Percentiles rank a stretch among this genome's conserved stretches.
Conservation (phyloP, 2,329 filamentous ascomycete genomes). For the Fusarium poae region DNA sequence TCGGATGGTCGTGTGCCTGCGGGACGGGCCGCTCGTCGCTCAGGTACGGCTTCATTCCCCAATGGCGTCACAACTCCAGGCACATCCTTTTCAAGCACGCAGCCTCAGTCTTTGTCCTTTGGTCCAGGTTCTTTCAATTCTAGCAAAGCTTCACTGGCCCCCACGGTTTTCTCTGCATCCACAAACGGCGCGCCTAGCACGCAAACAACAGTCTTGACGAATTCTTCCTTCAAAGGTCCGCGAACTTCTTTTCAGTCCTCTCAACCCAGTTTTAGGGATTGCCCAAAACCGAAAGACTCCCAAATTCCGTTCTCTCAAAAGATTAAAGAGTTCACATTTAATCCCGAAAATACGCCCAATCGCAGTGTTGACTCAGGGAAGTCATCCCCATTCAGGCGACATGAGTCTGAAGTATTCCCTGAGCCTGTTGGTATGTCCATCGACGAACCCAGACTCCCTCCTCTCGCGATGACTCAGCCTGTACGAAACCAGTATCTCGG, state of each 20-base stretch:
- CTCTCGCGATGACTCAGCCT: background rate
- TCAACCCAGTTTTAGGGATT: background rate
- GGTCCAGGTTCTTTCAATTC: conserved; percentile 48
- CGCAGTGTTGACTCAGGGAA: background rate
- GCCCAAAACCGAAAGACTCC: background rate
- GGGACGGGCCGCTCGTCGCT: conserved; percentile 32
- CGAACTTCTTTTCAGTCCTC: conserved; percentile 2
- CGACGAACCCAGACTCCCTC: conserved; percentile 32
- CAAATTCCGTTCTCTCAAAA: conserved; percentile 21
- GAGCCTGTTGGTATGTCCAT: conserved; percentile 23
- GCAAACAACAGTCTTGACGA: conserved; percentile 51
- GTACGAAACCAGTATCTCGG: conserved; percentile 5
- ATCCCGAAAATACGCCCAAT: background rate
- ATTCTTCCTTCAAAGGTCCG: conserved; percentile 26
- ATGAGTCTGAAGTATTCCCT: conserved; percentile 18
- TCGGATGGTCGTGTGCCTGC: conserved; percentile 9
- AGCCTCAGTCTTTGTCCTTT: conserved; percentile 32
- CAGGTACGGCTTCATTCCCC: conserved; percentile 29
- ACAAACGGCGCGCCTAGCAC: conserved; percentile 47
- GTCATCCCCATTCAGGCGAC: background rate
- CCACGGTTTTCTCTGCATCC: conserved; percentile 53
- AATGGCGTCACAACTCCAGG: conserved; percentile 17
- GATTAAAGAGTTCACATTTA: conserved; percentile 24
- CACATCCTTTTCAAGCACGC: conserved; percentile 27
- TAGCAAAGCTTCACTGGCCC: conserved; percentile 51